Conservation (phyloP, 176 grass and related monocot species). For the Carex littledalei region DNA sequence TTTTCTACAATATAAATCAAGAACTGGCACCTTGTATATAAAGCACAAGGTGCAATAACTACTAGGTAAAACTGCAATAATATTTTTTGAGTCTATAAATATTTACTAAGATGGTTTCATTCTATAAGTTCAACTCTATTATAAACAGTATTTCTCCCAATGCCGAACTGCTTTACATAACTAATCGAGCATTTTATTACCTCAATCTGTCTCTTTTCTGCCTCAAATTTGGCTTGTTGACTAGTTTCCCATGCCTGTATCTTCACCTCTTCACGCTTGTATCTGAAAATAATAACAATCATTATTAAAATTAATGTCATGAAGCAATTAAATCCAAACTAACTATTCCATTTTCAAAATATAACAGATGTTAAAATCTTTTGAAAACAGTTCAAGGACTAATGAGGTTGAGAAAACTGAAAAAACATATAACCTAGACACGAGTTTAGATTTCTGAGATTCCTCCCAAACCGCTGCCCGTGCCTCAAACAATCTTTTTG, state of each 20-base stretch:
- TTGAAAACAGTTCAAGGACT: neutral
- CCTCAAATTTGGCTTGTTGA: conserved; percentile 70
- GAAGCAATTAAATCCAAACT: neutral
- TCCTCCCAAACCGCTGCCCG: conserved; percentile 81
- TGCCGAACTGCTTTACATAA: neutral
- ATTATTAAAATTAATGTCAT: neutral
- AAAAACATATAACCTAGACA: conserved; percentile 29
- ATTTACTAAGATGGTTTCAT: neutral
- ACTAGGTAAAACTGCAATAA: neutral
- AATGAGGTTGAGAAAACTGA: neutral
- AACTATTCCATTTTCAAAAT: neutral
- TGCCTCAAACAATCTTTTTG: conserved; percentile 38
- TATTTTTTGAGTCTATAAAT: neutral
- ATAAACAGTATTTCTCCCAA: neutral
- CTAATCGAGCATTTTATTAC: conserved; percentile 20
- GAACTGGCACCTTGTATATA: neutral
- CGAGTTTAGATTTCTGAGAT: conserved; percentile 56
- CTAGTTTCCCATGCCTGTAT: conserved; percentile 71
- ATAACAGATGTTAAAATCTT: neutral
- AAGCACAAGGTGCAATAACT: neutral
- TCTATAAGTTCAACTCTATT: neutral
- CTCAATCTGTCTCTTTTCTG: conserved; percentile 60
- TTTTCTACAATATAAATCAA: neutral
- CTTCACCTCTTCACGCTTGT: conserved; percentile 59
- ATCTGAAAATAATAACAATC: conserved; percentile 27